phyloP scores from a whole-genome alignment of 352 stramenopile species.

The Globisporangium parvum region DNA sequence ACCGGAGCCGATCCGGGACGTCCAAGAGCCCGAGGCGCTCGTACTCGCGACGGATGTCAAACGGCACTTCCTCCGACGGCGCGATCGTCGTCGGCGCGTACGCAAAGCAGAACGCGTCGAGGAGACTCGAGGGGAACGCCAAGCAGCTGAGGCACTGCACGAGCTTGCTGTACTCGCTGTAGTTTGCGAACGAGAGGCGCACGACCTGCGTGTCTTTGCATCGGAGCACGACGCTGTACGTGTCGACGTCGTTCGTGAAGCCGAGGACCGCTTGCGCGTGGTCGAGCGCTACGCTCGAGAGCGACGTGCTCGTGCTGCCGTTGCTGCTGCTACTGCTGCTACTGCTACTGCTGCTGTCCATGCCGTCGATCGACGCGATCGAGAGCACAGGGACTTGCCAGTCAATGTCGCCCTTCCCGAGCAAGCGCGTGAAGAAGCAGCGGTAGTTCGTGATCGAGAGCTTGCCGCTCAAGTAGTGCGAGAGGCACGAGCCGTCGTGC shows the following conservation, averaged over 20 bases:
- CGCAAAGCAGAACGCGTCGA: conserved; percentile 80
- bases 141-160: conserved; percentile 72
- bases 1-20: conserved; percentile 53
- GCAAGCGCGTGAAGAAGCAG: conserved; percentile 61
- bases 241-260: conserved; percentile 37
- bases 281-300: conserved; percentile 30
- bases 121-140: conserved; percentile 61
- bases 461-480: conserved; percentile 68
- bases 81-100: conserved; percentile 57
- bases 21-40: conserved; percentile 68
- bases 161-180: conserved; percentile 69
- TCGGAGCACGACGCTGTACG: conserved; percentile 62
- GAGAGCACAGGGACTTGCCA: conserved; percentile 79
- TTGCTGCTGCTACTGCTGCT: not conserved
- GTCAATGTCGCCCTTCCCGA: conserved; percentile 44
- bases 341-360: conserved; percentile 23
- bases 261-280: conserved; percentile 56
- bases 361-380: conserved; percentile 60
- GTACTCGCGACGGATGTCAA: conserved; percentile 79
- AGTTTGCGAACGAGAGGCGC: conserved; percentile 60
- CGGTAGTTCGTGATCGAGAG: conserved; percentile 84
- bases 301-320: conserved; percentile 7
- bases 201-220: conserved; percentile 77
- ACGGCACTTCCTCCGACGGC: conserved; percentile 69
- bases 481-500: conserved; percentile 57